Percentiles rank a stretch among this genome's conserved stretches.
Evolutionary conservation across 1,139 yeast species (phyloP).

Genomic region (Yamadazyma spencermartinsiae): DNA sequence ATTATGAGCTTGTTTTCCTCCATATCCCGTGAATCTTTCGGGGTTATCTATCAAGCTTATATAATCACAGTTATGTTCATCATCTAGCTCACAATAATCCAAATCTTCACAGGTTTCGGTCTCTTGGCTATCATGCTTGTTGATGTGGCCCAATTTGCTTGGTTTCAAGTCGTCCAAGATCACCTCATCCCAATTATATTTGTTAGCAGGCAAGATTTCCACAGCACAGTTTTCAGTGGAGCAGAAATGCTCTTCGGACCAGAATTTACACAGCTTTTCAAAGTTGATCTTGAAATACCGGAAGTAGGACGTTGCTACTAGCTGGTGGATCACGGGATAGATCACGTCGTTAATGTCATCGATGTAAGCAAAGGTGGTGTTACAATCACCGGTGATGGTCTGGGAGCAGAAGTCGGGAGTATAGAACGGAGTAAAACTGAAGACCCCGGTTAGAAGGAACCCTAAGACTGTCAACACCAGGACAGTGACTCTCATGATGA

Average conservation of each 20-base stretch:
- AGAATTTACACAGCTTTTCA: slow-evolving; percentile 85
- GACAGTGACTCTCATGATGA: not conserved
- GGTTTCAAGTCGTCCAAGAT: slow-evolving; percentile 72
- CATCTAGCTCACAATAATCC: slow-evolving; percentile 65
- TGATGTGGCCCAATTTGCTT: slow-evolving; percentile 5
- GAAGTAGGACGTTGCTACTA: slow-evolving; percentile 76
- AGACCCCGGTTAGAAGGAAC: not conserved
- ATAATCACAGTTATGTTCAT: slow-evolving; percentile 65
- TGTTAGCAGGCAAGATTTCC: slow-evolving; percentile 53
- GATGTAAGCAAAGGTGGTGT: slow-evolving; percentile 48
- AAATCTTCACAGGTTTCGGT: slow-evolving; percentile 29
- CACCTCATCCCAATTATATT: slow-evolving; percentile 59
- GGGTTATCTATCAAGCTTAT: slow-evolving; percentile 88
- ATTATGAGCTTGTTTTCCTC: slow-evolving; percentile 87
- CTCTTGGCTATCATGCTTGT: slow-evolving; percentile 22
- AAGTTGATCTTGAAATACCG: slow-evolving; percentile 83
- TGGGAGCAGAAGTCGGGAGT: slow-evolving; percentile 50
- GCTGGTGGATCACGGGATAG: slow-evolving; percentile 51
- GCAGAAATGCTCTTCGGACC: slow-evolving; percentile 83
- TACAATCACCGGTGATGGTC: slow-evolving; percentile 47
- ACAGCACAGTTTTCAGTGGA: slow-evolving; percentile 94
- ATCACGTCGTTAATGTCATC: slow-evolving; percentile 37
- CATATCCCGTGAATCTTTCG: slow-evolving; percentile 95
- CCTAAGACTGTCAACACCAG: not conserved
- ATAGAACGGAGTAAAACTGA: slow-evolving; percentile 38